phyloP scores from a whole-genome alignment of 768 basidiomycete genomes.

The Rhodocollybia butyracea region DNA sequence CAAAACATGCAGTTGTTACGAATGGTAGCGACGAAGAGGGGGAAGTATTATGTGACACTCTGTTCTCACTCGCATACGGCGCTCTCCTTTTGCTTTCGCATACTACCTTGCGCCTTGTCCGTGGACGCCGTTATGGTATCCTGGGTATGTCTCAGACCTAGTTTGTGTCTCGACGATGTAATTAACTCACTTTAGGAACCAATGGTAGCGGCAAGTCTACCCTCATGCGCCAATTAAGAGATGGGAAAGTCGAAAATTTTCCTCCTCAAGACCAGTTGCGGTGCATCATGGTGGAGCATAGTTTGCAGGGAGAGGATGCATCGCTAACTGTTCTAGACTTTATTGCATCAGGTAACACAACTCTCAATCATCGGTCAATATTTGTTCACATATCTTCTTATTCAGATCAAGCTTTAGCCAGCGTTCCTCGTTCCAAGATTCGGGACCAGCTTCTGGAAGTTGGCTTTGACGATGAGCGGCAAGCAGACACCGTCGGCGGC shows the following conservation, averaged over 20 bases:
- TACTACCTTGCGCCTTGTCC: slow-evolving; percentile 83
- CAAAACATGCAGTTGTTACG: slow-evolving; percentile 47
- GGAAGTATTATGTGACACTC: slow-evolving; percentile 86
- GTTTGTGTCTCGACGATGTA: too few species aligned
- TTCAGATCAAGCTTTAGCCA: slow-evolving; percentile 64
- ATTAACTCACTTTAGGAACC: too few species aligned
- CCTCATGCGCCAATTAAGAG: slow-evolving; percentile 91
- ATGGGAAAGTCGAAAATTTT: slow-evolving; percentile 96
- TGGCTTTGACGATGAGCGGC: slow-evolving; percentile 86
- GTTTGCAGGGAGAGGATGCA: slow-evolving; percentile 90
- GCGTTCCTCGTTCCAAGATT: slow-evolving; percentile 67
- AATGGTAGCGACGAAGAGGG: slow-evolving; percentile 62
- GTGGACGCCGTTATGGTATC: slow-evolving; percentile 92
- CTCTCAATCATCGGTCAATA: slow-evolving; percentile 15
- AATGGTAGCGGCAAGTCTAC: slow-evolving; percentile 97
- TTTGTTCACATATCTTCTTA: neutral
- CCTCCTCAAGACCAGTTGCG: slow-evolving; percentile 83
- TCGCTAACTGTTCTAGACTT: slow-evolving; percentile 84
- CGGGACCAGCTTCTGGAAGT: slow-evolving; percentile 79
- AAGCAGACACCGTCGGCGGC: slow-evolving; percentile 81
- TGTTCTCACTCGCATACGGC: slow-evolving; percentile 95
- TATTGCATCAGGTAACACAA: slow-evolving; percentile 66
- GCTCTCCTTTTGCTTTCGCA: slow-evolving; percentile 92
- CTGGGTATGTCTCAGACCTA: too few species aligned
- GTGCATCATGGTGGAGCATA: slow-evolving; percentile 96